A percentile compares a stretch with the other conserved stretches of the same genome.
Conservation (phyloP, 2,329 filamentous ascomycete species). For the Fusarium nematophilum region DNA sequence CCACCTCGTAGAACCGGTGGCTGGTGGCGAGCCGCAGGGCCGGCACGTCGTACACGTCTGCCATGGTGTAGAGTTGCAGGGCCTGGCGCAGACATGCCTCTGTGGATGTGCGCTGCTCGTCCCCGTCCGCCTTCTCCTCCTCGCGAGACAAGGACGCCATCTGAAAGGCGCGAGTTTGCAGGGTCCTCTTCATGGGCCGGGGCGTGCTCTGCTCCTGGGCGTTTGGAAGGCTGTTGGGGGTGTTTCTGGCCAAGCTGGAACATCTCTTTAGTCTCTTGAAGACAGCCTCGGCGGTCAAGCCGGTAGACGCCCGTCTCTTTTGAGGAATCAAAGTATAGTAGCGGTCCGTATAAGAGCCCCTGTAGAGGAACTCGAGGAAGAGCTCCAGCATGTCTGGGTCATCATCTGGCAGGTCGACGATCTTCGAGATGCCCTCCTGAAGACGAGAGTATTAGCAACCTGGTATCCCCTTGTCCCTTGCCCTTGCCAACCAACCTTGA, state of each 20-base stretch:
- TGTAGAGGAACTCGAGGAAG: conserved; percentile 49
- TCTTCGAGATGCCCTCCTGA: conserved; percentile 30
- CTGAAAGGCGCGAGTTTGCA: too few relatives aligned
- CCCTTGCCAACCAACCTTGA: conserved; percentile 47
- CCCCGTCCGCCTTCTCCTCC: not conserved
- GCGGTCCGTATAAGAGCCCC: conserved; percentile 30
- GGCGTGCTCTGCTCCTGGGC: too few relatives aligned
- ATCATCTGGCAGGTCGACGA: conserved; percentile 45
- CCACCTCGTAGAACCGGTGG: conserved; percentile 45
- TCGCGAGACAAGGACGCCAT: too few relatives aligned
- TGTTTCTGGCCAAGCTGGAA: too few relatives aligned
- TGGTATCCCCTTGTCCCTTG: too few relatives aligned
- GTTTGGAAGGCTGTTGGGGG: too few relatives aligned
- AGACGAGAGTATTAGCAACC: too few relatives aligned
- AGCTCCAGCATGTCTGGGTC: conserved; percentile 40
- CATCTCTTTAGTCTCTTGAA: too few relatives aligned
- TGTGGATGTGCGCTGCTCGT: not conserved
- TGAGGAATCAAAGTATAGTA: too few relatives aligned
- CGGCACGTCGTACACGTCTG: conserved; percentile 51
- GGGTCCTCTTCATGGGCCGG: too few relatives aligned
- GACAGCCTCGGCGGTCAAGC: conserved; percentile 7
- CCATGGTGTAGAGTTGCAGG: conserved; percentile 48
- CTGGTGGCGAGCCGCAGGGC: conserved; percentile 45
- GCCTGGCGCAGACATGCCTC: conserved; percentile 33
- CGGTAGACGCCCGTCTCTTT: too few relatives aligned